Evolutionary conservation across 75 land plant species (phyloP).

Genomic region (Isoetes taiwanensis): DNA sequence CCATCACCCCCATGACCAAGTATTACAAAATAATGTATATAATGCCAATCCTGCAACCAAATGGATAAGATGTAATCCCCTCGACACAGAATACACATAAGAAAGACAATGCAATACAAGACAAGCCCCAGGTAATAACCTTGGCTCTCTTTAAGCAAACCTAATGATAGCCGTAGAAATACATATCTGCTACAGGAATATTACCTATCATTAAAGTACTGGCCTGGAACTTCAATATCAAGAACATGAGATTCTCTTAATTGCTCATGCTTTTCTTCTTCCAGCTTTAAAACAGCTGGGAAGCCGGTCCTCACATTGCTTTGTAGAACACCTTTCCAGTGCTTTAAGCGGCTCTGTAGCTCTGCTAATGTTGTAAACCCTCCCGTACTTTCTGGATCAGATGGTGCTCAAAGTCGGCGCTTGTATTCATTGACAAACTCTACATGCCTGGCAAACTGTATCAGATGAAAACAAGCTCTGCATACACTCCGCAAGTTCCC

Average conservation of each 20-base stretch:
- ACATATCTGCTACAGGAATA: not conserved
- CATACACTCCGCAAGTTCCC: slow-evolving; percentile 98
- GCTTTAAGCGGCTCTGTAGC: slow-evolving; percentile 79
- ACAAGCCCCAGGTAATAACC: too few species aligned
- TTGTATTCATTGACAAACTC: slow-evolving; percentile 98
- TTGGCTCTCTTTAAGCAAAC: too few species aligned
- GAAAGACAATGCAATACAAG: too few species aligned
- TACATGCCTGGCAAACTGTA: slow-evolving; percentile 90
- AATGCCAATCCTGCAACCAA: too few species aligned
- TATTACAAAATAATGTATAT: too few species aligned
- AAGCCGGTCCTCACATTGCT: slow-evolving; percentile 93
- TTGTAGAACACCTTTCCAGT: slow-evolving; percentile 94
- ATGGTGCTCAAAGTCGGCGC: slow-evolving; percentile 90
- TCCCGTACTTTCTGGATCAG: slow-evolving; percentile 82
- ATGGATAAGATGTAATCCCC: too few species aligned
- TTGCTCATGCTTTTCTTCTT: slow-evolving; percentile 83
- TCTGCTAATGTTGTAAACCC: slow-evolving; percentile 85
- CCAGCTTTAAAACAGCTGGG: slow-evolving; percentile 90
- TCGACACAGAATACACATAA: too few species aligned
- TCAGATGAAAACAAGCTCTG: slow-evolving; percentile 95
- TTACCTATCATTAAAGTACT: slow-evolving; percentile 95
- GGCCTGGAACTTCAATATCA: slow-evolving; percentile 98
- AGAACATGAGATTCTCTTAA: slow-evolving; percentile 93
- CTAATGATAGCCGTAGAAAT: too few species aligned
- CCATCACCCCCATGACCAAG: too few species aligned